phyloP scores from a whole-genome alignment of 2,329 filamentous ascomycete genomes.

The Bipolaris cookei region DNA sequence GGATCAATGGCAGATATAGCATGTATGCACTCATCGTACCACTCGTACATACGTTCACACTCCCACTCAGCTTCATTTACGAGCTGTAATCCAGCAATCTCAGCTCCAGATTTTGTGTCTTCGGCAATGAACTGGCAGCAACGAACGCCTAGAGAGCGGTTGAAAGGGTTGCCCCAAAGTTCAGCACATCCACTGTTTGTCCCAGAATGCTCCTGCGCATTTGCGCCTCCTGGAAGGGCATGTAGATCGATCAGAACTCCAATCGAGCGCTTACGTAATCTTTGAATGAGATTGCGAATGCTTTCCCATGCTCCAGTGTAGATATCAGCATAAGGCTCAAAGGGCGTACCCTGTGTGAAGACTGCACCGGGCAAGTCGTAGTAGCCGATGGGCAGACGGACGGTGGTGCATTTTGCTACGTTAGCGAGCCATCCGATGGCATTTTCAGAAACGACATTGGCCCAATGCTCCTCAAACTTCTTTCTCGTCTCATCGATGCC shows the following conservation, averaged over 20 bases:
- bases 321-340: constrained; percentile 56
- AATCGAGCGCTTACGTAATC: constrained; percentile 57
- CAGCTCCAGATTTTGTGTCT: constrained; percentile 52
- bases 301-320: constrained; percentile 62
- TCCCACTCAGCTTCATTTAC: constrained; percentile 63
- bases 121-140: constrained; percentile 60
- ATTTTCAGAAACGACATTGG: constrained; percentile 55
- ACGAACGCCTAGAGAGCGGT: constrained; percentile 56
- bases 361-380: constrained; percentile 60
- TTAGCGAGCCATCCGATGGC: constrained; percentile 62
- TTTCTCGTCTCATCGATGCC: constrained; percentile 57
- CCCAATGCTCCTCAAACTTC: constrained; percentile 63
- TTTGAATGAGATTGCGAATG: constrained; percentile 56
- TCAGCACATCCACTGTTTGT: constrained; percentile 60
- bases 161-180: constrained; percentile 56
- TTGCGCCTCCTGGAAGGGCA: constrained; percentile 64
- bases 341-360: constrained; percentile 60
- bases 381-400: constrained; percentile 67
- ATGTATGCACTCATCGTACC: constrained; percentile 60
- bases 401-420: constrained; percentile 61
- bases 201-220: constrained; percentile 62
- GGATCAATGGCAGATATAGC: constrained; percentile 57
- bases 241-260: constrained; percentile 66
- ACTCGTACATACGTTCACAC: constrained; percentile 61
- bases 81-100: constrained; percentile 63